Evolutionary conservation across 371 early-diverging fungal genomes (phyloP).

Genomic region (Mucor racemosus): DNA sequence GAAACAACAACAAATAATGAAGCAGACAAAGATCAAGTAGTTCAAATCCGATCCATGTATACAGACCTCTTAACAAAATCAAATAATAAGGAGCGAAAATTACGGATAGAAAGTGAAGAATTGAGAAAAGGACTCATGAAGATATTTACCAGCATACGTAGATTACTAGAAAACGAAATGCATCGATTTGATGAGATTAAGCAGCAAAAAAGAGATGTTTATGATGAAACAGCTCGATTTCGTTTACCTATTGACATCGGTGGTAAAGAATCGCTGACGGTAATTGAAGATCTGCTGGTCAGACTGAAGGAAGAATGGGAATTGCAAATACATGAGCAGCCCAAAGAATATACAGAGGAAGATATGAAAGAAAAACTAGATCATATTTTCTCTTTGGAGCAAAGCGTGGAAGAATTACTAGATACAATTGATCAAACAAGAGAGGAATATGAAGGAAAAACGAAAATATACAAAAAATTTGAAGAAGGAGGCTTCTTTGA

Average conservation of each 20-base stretch:
- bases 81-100: constrained; percentile 32
- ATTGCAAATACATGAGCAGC: constrained; percentile 28
- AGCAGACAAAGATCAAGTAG: constrained; percentile 19
- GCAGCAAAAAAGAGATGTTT: constrained; percentile 2
- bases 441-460: constrained; percentile 36
- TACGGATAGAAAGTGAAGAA: constrained; percentile 33
- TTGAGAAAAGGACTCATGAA: constrained; percentile 29
- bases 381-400: constrained; percentile 27
- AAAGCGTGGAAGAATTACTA: constrained; percentile 33
- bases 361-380: constrained; percentile 39
- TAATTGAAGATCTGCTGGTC: constrained; percentile 41
- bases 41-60: constrained; percentile 35
- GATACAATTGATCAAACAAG: constrained; percentile 28
- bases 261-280: constrained; percentile 33
- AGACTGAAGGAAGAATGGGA: constrained; percentile 48
- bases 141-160: constrained; percentile 31
- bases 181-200: constrained; percentile 18
- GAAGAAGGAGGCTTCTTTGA: constrained; percentile 52
- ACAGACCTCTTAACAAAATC: constrained; percentile 33
- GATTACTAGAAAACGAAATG: constrained; percentile 33
- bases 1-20: constrained; percentile 20
- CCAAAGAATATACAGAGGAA: constrained; percentile 34
- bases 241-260: constrained; percentile 40
- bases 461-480: constrained; percentile 39
- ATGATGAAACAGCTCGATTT: constrained; percentile 28